Evolutionary conservation across 495 filamentous ascomycete genomes (phyloP), one percentile per base, ranked within the genome.

Genomic region (Daldinia decipiens): DNA sequence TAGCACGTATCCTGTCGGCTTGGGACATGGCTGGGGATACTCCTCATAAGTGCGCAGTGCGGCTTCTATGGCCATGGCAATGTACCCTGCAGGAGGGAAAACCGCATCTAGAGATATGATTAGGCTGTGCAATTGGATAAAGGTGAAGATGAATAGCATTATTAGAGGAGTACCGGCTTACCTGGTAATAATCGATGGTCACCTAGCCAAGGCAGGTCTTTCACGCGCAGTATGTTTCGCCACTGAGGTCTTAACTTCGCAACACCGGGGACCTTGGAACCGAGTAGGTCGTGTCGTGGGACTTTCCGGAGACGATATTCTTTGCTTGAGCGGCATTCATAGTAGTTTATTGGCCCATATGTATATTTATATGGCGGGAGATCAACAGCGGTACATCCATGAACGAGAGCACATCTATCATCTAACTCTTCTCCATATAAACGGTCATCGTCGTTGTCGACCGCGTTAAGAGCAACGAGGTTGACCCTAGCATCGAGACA

Each of bases 61-160:
- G 13, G 81, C 81, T 62, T 89, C 87, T 0, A 86, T 56, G 0
- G 84, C 85, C 74, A 85, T 83, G 11, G 76, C 75, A 4, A 85
- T 67, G 63, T 84, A 88, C 0, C 80, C 83, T 4, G 87, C 82
- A 9, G 78, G 86, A 27, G 89, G 88, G 45, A 87, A 84, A 0
- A 91, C 76, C 1, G 73, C 51, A 32, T 69, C 39, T 40, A 17
- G 4, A 50, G 21, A 40, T 13, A 39, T n/a, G 26, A 24, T 40
- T 17, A 40, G 15, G 4, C 15, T 9, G 5, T 40, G 11, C 3
- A 40, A 15, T 4, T 0, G 29, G 7, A 32, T 8, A 11, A 32
- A 2, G n/a, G 1, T 40, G 4, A 40, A 40, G 4, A 40, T 40
- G 1, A 40, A 17, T 40, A 40, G 29, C 1, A 31, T 8, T 40